Conservation (phyloP, 2,329 filamentous ascomycete genomes). For the Parascedosporium putredinis region DNA sequence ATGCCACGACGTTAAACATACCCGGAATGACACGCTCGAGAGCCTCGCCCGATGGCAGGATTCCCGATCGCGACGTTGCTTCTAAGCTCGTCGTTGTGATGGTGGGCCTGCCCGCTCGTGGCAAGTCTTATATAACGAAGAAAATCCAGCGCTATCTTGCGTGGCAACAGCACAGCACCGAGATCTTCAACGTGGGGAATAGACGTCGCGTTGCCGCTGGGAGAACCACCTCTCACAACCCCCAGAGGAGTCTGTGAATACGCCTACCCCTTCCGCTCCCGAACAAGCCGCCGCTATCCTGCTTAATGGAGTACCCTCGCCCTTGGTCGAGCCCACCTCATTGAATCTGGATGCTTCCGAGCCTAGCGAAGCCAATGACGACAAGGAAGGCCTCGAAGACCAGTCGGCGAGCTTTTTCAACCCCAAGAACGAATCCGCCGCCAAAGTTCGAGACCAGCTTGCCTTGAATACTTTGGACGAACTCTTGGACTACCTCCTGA, state of each 20-base stretch:
- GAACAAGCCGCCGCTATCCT: conserved; percentile 44
- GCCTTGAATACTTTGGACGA: conserved; percentile 90
- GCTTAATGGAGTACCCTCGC: conserved; percentile 39
- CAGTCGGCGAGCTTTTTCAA: conserved; percentile 94
- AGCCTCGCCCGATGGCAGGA: conserved; percentile 89
- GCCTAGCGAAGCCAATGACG: background rate
- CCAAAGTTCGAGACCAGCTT: conserved; percentile 79
- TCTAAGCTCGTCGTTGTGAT: conserved; percentile 97
- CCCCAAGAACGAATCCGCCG: conserved; percentile 71
- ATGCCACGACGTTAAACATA: conserved; percentile 93
- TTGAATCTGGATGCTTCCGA: conserved; percentile 7
- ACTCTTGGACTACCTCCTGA: conserved; percentile 77
- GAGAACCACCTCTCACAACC: conserved; percentile 25
- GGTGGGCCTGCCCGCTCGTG: conserved; percentile 89
- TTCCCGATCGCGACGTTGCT: conserved; percentile 86
- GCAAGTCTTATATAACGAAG: conserved; percentile 98
- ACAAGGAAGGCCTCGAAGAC: conserved; percentile 39
- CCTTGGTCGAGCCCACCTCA: conserved; percentile 17
- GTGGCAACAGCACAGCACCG: conserved; percentile 93
- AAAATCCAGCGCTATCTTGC: conserved; percentile 92
- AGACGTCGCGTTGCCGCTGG: conserved; percentile 72
- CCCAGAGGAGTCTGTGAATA: conserved; percentile 15
- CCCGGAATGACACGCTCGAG: conserved; percentile 92
- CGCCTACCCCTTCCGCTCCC: conserved; percentile 28
- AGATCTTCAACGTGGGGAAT: conserved; percentile 96